Evolutionary conservation across 768 basidiomycete species (phyloP).

Genomic region (Roridomyces roridus): DNA sequence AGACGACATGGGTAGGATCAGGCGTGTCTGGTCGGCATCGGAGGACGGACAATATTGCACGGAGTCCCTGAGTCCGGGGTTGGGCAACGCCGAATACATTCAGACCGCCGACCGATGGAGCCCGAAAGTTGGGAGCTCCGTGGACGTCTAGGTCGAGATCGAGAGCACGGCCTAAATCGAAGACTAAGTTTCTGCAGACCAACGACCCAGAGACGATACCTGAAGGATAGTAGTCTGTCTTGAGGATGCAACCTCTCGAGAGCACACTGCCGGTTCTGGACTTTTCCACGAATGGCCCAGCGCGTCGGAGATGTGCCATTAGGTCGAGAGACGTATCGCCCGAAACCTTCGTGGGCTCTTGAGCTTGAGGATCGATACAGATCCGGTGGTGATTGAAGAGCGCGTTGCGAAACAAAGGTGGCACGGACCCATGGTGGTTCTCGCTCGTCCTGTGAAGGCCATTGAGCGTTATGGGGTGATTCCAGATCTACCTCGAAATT

Average conservation of each 20-base stretch:
- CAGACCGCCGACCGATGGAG: slow-evolving; percentile 75
- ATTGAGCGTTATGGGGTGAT: slow-evolving; percentile 21
- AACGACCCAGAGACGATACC: slow-evolving; percentile 43
- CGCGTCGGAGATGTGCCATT: slow-evolving; percentile 65
- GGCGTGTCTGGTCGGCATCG: slow-evolving; percentile 69
- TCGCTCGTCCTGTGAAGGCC: slow-evolving; percentile 16
- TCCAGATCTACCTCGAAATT: slow-evolving; percentile 3
- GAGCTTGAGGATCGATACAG: slow-evolving; percentile 8
- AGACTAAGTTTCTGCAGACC: slow-evolving; percentile 1
- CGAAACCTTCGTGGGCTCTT: slow-evolving; percentile 9
- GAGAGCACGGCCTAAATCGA: slow-evolving; percentile 75
- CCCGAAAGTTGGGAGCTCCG: slow-evolving; percentile 97
- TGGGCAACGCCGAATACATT: slow-evolving; percentile 97
- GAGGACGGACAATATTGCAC: slow-evolving; percentile 88
- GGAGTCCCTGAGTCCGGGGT: slow-evolving; percentile 89
- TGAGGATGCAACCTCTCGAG: slow-evolving; percentile 89
- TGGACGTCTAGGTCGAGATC: slow-evolving; percentile 91
- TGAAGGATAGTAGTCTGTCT: slow-evolving; percentile 90
- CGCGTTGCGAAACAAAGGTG: slow-evolving; percentile 19
- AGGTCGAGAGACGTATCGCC: slow-evolving; percentile 56
- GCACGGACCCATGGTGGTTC: slow-evolving; percentile 22
- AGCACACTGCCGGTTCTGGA: slow-evolving; percentile 84
- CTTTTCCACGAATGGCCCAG: slow-evolving; percentile 80
- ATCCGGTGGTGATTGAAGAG: slow-evolving; percentile 26
- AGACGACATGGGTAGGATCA: slow-evolving; percentile 80